These are phyloP conservation scores for Diaporthe humulicola DNA, from an alignment of 2,329 filamentous ascomycete genomes.

Conservation along the genomic window DNA sequence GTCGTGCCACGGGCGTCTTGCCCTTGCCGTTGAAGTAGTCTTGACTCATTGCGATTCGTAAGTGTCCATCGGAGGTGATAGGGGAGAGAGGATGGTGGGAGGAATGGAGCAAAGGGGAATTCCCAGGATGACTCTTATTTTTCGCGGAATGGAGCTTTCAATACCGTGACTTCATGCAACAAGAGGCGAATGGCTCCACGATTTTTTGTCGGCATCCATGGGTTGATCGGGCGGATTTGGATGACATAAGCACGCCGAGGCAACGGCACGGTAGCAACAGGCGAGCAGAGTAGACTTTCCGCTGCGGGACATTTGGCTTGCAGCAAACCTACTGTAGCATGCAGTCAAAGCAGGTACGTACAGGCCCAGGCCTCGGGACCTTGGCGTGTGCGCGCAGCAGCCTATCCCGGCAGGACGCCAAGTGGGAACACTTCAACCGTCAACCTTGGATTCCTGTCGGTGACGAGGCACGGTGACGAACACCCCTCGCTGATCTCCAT, in stretches of 20 bases:
- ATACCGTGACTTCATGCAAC: slow-evolving; percentile 33
- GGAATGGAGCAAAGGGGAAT: background rate
- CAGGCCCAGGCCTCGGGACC: slow-evolving; percentile 3
- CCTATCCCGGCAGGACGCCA: slow-evolving; percentile 29
- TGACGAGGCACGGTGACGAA: slow-evolving; percentile 32
- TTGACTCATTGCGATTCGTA: slow-evolving; percentile 67
- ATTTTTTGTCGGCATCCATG: slow-evolving; percentile 29
- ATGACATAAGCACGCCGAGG: slow-evolving; percentile 30
- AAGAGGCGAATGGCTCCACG: slow-evolving; percentile 29
- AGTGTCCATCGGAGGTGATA: slow-evolving; percentile 39
- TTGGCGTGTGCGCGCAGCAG: slow-evolving; percentile 23
- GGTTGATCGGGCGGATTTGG: background rate
- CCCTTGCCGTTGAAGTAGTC: slow-evolving; percentile 69
- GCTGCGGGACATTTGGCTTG: slow-evolving; percentile 18
- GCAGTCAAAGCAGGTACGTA: slow-evolving; percentile 21
- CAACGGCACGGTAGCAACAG: background rate
- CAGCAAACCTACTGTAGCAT: slow-evolving; percentile 7
- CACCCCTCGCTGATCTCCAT: slow-evolving; percentile 8
- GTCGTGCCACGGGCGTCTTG: slow-evolving; percentile 56
- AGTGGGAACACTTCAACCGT: slow-evolving; percentile 29
- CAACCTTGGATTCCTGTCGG: slow-evolving; percentile 18
- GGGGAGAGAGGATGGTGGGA: background rate
- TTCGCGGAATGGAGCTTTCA: slow-evolving; percentile 31
- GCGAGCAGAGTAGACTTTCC: slow-evolving; percentile 2
- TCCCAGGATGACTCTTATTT: slow-evolving; percentile 38